Evolutionary conservation across 1,284 basidiomycete genomes (phyloP).

Genomic region (Thelephora terrestris): DNA sequence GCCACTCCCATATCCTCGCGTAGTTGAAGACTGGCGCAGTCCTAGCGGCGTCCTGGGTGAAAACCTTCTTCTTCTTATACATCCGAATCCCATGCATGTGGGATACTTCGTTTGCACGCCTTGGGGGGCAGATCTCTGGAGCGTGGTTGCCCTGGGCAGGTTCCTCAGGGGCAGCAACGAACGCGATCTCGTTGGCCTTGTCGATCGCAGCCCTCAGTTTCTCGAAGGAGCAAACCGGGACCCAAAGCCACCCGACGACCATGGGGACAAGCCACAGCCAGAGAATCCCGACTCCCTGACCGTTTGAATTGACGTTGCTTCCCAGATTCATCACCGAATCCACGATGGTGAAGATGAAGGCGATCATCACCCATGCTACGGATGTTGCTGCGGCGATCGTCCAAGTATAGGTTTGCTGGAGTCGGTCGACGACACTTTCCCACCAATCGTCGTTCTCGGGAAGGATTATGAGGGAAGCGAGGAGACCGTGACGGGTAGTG

Average conservation of each 20-base stretch:
- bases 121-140: slow-evolving; percentile 18
- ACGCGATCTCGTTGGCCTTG: not conserved
- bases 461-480: not conserved
- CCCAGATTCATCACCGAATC: not conserved
- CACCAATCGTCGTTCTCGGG: not conserved
- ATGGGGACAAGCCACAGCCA: slow-evolving; percentile 4
- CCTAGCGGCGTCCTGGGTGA: too few species aligned
- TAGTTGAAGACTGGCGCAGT: too few species aligned
- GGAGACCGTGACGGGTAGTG: not conserved
- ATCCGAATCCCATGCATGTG: slow-evolving; percentile 3
- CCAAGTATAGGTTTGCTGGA: not conserved
- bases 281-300: not conserved
- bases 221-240: not conserved
- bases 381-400: not conserved
- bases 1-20: too few species aligned
- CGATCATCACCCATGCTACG: not conserved
- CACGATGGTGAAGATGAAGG: not conserved
- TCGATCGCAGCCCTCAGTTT: not conserved
- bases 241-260: slow-evolving; percentile 17
- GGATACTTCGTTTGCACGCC: slow-evolving; percentile 15
- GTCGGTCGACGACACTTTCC: not conserved
- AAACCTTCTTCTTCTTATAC: slow-evolving; percentile 1
- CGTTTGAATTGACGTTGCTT: too few species aligned
- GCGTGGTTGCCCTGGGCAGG: not conserved
- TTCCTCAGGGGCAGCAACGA: not conserved